Evolutionary conservation across 1,284 basidiomycete genomes (phyloP).

Genomic region (Ganoderma resinaceum): DNA sequence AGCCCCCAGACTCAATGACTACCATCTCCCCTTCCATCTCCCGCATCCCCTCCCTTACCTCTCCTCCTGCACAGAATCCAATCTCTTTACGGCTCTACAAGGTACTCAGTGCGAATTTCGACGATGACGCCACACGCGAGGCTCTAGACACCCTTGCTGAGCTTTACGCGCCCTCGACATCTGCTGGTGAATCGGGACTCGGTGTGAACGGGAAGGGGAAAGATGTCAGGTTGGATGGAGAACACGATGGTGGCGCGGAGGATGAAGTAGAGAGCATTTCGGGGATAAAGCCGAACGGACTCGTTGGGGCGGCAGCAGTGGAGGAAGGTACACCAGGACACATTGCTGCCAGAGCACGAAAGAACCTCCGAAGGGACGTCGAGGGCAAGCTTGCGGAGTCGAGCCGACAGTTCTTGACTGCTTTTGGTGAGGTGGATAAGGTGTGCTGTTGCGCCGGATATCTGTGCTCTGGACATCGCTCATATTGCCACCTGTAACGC

Average conservation of each 20-base stretch:
- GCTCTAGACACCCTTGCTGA: slow-evolving; percentile 86
- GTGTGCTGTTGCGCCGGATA: slow-evolving; percentile 52
- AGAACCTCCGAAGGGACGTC: slow-evolving; percentile 83
- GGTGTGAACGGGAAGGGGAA: slow-evolving; percentile 37
- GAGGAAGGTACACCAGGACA: slow-evolving; percentile 49
- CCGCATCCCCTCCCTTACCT: slow-evolving; percentile 23
- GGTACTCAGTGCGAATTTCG: slow-evolving; percentile 84
- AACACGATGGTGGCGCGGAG: slow-evolving; percentile 36
- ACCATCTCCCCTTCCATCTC: slow-evolving; percentile 33
- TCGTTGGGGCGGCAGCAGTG: slow-evolving; percentile 29
- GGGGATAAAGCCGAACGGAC: slow-evolving; percentile 25
- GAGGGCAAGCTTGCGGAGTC: slow-evolving; percentile 83
- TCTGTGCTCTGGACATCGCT: background rate
- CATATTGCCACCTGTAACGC: background rate
- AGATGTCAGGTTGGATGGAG: slow-evolving; percentile 40
- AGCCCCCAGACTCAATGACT: slow-evolving; percentile 27
- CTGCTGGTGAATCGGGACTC: slow-evolving; percentile 9
- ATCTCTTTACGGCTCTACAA: slow-evolving; percentile 88
- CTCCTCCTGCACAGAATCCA: slow-evolving; percentile 57
- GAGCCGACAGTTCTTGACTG: slow-evolving; percentile 81
- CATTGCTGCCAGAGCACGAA: slow-evolving; percentile 73
- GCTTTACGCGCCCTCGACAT: slow-evolving; percentile 57
- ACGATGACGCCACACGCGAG: slow-evolving; percentile 81
- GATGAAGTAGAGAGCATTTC: slow-evolving; percentile 25
- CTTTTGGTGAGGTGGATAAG: slow-evolving; percentile 88